A percentile compares a stretch with the other conserved stretches of the same genome.
Conservation (phyloP, 495 filamentous ascomycete genomes). For the Penicillium crystallinum region DNA sequence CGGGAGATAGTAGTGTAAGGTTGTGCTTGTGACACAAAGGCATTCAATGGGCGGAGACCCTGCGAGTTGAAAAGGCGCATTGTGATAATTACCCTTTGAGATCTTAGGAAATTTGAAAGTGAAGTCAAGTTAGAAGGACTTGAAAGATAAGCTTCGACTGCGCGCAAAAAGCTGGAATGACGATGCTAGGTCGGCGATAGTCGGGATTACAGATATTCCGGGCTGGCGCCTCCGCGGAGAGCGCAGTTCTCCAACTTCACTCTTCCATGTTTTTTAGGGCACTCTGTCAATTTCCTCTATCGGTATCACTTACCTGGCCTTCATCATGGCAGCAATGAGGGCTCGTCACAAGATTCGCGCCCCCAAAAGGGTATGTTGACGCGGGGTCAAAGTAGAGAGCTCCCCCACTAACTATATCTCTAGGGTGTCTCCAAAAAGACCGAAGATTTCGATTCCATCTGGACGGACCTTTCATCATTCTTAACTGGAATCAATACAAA, state of each 20-base stretch:
- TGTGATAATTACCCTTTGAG: background rate
- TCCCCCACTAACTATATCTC: constrained; percentile 12
- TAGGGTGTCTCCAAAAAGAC: constrained; percentile 53
- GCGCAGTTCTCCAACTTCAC: background rate
- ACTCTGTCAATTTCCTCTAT: background rate
- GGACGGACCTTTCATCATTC: constrained; percentile 67
- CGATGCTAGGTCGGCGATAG: constrained; percentile 1
- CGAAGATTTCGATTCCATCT: constrained; percentile 76
- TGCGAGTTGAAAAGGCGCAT: constrained; percentile 19
- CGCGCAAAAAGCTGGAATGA: constrained; percentile 1
- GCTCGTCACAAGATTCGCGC: constrained; percentile 66
- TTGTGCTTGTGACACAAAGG: constrained; percentile 5
- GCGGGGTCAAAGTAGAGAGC: background rate
- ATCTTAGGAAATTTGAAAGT: background rate
- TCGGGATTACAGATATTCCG: constrained; percentile 10
- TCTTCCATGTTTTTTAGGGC: background rate
- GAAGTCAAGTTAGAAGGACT: background rate
- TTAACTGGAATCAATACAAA: constrained; percentile 85
- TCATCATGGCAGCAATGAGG: constrained; percentile 58
- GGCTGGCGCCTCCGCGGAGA: constrained; percentile 23
- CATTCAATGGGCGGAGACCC: constrained; percentile 18
- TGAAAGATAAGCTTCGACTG: background rate
- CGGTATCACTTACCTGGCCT: background rate
- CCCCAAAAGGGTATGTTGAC: constrained; percentile 57
- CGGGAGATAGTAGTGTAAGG: constrained; percentile 6